Evolutionary conservation across 2,329 filamentous ascomycete species (phyloP).

Genomic region (Raffaelea albimanens): DNA sequence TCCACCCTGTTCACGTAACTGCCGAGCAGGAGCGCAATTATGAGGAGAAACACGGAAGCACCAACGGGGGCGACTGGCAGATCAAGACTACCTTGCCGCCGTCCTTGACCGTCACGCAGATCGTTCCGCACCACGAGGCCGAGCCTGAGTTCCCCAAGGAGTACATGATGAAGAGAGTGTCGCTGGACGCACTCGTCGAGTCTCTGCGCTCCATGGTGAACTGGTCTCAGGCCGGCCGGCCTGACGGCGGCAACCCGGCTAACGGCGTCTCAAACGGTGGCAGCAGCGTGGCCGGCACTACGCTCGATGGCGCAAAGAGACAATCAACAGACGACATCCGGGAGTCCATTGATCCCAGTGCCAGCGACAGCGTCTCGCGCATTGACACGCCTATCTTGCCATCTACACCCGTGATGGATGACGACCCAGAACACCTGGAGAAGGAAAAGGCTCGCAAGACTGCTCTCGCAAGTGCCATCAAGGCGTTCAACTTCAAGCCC

Average conservation of each 20-base stretch:
- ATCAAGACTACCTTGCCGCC: constrained; percentile 77
- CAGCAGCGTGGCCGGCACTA: no score
- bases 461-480: constrained; percentile 77
- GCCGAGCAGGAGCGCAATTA: constrained; percentile 75
- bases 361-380: constrained; percentile 51
- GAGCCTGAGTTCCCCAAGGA: constrained; percentile 75
- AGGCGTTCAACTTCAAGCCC: constrained; percentile 95
- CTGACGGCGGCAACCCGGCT: constrained; percentile 38
- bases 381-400: constrained; percentile 49
- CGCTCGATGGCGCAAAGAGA: constrained; percentile 42
- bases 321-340: constrained; percentile 47
- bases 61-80: constrained; percentile 68
- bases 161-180: constrained; percentile 82
- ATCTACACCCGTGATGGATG: constrained; percentile 59
- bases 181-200: constrained; percentile 80
- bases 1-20: constrained; percentile 65
- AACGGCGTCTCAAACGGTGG: constrained; percentile 27
- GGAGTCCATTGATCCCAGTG: constrained; percentile 67
- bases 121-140: constrained; percentile 47
- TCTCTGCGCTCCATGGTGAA: constrained; percentile 83
- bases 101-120: constrained; percentile 70
- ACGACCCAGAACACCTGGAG: constrained; percentile 90
- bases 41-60: constrained; percentile 64
- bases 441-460: constrained; percentile 92
- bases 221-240: constrained; percentile 63